These are phyloP conservation scores for Aureobasidium musti DNA, from an alignment of 2,329 filamentous ascomycete species.

Conservation along the genomic window DNA sequence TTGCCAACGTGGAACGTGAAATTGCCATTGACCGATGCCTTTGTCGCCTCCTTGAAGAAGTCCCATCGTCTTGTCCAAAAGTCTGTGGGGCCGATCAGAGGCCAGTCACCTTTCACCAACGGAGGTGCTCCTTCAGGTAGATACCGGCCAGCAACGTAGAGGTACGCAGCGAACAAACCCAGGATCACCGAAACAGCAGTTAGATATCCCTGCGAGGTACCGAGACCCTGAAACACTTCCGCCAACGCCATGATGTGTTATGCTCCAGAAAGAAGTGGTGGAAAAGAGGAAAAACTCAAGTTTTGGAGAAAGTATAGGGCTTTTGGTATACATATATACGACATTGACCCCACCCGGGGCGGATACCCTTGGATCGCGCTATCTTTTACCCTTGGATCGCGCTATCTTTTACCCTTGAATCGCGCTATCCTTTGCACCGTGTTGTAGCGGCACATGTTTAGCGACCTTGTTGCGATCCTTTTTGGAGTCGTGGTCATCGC, in stretches of 20 bases:
- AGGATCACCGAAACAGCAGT: background rate
- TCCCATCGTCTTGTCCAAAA: slow-evolving; percentile 54
- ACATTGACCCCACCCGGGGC: no score
- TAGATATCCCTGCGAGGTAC: background rate
- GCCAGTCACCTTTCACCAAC: slow-evolving; percentile 38
- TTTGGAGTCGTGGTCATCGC: no score
- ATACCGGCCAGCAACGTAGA: slow-evolving; percentile 34
- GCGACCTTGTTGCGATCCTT: no score
- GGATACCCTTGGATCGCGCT: no score
- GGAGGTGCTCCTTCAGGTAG: slow-evolving; percentile 37
- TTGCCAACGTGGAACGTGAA: slow-evolving; percentile 55
- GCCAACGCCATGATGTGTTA: slow-evolving; percentile 10
- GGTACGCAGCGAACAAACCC: slow-evolving; percentile 10
- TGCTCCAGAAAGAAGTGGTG: no score
- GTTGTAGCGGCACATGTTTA: no score
- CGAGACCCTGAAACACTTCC: slow-evolving; percentile 5
- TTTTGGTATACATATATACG: background rate
- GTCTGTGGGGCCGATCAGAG: slow-evolving; percentile 48
- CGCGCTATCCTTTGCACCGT: no score
- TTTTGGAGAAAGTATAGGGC: background rate
- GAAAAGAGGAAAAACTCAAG: background rate
- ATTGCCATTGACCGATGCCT: slow-evolving; percentile 45
- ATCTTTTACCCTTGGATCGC: no score
- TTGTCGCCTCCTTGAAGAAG: slow-evolving; percentile 46
- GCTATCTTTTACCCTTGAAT: no score